phyloP scores from a whole-genome alignment of 805 yeast genomes.

The Saccharomycopsis capsularis region DNA sequence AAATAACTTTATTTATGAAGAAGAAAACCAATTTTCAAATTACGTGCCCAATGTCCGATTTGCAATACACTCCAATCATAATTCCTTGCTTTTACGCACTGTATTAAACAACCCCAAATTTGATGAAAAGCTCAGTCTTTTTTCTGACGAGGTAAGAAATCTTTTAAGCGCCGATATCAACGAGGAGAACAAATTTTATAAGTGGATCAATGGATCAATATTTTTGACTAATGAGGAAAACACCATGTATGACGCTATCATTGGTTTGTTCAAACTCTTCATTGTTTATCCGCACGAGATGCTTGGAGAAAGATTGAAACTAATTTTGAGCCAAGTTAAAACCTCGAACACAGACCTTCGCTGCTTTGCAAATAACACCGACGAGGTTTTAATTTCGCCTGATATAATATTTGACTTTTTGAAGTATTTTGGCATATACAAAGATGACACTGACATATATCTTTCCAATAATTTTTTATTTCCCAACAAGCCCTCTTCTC shows the following conservation, averaged over 20 bases:
- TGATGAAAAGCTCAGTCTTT: constrained; percentile 23
- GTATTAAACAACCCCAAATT: constrained; percentile 24
- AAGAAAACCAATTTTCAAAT: constrained; percentile 2
- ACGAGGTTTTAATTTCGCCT: neutral
- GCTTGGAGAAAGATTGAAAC: constrained; percentile 21
- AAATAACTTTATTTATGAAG: constrained; percentile 2
- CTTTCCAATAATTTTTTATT: constrained; percentile 25
- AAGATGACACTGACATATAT: constrained; percentile 25
- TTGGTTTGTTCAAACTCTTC: constrained; percentile 27
- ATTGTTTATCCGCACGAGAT: constrained; percentile 30
- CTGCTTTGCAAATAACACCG: neutral
- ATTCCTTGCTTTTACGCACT: constrained; percentile 24
- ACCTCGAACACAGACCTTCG: neutral
- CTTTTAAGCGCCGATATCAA: constrained; percentile 5
- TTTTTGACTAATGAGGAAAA: constrained; percentile 23
- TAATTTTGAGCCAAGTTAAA: constrained; percentile 1
- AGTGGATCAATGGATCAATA: constrained; percentile 22
- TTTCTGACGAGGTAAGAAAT: constrained; percentile 22
- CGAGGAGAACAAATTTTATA: constrained; percentile 13
- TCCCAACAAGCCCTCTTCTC: neutral
- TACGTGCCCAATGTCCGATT: constrained; percentile 3
- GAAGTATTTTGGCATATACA: constrained; percentile 21
- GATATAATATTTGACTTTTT: constrained; percentile 14
- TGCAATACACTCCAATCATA: constrained; percentile 14
- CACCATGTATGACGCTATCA: constrained; percentile 22